These are phyloP conservation scores for Echria macrotheca DNA, from an alignment of 495 filamentous ascomycete genomes.

Conservation along the genomic window DNA sequence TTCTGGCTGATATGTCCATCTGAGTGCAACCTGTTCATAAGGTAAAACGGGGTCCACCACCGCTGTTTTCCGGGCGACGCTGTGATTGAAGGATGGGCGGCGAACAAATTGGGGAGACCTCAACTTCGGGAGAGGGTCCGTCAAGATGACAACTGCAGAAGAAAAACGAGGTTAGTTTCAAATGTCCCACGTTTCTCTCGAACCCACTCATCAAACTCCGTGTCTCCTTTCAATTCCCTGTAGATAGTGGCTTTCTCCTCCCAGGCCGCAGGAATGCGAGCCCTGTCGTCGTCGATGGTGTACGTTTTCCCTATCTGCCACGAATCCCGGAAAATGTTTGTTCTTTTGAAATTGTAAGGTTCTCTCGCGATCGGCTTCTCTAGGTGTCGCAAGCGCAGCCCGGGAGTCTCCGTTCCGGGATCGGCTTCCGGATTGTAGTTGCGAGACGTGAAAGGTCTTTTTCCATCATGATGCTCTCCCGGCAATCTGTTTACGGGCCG, in stretches of 20 bases:
- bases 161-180: too few relatives aligned
- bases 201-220: slow-evolving; percentile 1
- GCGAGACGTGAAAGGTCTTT: background rate
- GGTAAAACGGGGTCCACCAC: background rate
- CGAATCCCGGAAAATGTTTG: background rate
- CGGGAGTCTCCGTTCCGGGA: background rate
- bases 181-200: too few relatives aligned
- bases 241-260: slow-evolving; percentile 4
- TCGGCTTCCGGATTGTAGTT: background rate
- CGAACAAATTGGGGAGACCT: background rate
- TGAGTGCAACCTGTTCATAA: background rate
- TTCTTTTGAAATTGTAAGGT: background rate
- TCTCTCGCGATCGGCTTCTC: background rate
- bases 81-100: background rate
- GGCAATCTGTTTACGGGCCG: background rate
- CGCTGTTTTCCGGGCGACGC: background rate
- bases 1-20: slow-evolving; percentile 1
- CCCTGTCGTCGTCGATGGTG: background rate
- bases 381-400: background rate
- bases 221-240: background rate
- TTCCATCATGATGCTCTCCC: background rate
- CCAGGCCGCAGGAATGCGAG: background rate
- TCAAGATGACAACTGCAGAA: slow-evolving; percentile 2
- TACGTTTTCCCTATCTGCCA: background rate
- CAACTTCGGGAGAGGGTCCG: background rate